phyloP scores from a whole-genome alignment of 805 yeast genomes.

The Metschnikowia continentalis region DNA sequence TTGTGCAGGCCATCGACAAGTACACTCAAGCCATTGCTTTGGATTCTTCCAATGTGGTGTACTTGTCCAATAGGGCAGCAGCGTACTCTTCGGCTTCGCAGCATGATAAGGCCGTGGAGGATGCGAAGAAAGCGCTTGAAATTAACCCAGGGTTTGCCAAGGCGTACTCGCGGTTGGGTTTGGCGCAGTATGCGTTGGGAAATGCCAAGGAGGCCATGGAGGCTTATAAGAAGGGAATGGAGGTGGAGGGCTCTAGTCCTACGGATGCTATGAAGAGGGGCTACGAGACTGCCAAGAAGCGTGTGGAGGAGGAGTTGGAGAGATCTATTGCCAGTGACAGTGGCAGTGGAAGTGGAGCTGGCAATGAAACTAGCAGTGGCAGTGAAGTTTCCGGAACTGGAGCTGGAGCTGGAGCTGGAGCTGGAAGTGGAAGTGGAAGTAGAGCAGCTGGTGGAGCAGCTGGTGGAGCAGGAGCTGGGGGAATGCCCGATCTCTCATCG shows the following conservation, averaged over 20 bases:
- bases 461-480: slow-evolving; percentile 44
- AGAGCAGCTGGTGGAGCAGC: slow-evolving; percentile 38
- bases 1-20: slow-evolving; percentile 62
- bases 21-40: slow-evolving; percentile 78
- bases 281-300: slow-evolving; percentile 86
- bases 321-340: slow-evolving; percentile 34
- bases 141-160: slow-evolving; percentile 79
- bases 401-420: slow-evolving; percentile 38
- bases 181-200: slow-evolving; percentile 93
- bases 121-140: slow-evolving; percentile 77
- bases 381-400: slow-evolving; percentile 12
- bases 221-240: slow-evolving; percentile 85
- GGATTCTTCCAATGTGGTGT: slow-evolving; percentile 73
- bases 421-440: slow-evolving; percentile 17
- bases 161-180: slow-evolving; percentile 92
- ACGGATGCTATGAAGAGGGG: slow-evolving; percentile 91
- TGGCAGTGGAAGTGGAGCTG: too few species aligned
- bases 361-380: slow-evolving; percentile 19
- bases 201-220: slow-evolving; percentile 84
- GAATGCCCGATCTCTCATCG: slow-evolving; percentile 72
- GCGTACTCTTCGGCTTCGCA: slow-evolving; percentile 79
- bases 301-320: slow-evolving; percentile 73
- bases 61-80: slow-evolving; percentile 92
- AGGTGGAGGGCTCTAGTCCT: slow-evolving; percentile 78
- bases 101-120: slow-evolving; percentile 73